Conservation (phyloP, 805 yeast genomes). For the Maudiozyma pseudohumilis region DNA sequence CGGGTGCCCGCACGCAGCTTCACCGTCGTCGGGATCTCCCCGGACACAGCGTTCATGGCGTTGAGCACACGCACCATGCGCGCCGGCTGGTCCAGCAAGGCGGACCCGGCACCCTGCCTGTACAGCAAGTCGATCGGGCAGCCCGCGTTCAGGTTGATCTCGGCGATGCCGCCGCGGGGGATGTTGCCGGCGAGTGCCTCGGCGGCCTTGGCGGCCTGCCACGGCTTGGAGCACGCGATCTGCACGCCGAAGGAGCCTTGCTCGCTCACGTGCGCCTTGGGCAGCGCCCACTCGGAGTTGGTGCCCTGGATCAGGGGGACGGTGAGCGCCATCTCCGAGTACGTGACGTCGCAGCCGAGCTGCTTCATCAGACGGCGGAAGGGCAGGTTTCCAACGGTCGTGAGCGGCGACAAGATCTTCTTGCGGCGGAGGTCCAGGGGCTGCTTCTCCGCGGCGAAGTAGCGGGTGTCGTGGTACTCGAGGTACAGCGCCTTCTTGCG, state of each 20-base stretch:
- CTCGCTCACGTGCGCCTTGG: constrained; percentile 77
- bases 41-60: constrained; percentile 81
- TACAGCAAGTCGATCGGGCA: constrained; percentile 95
- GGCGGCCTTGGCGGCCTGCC: constrained; percentile 92
- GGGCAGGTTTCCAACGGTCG: constrained; percentile 96
- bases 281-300: constrained; percentile 95
- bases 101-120: constrained; percentile 93
- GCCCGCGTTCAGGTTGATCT: constrained; percentile 87
- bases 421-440: constrained; percentile 55
- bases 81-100: constrained; percentile 81
- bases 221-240: constrained; percentile 80
- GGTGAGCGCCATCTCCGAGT: constrained; percentile 88
- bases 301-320: constrained; percentile 82
- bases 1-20: constrained; percentile 87
- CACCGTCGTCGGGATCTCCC: constrained; percentile 86
- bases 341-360: constrained; percentile 87
- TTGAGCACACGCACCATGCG: constrained; percentile 66
- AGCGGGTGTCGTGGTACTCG: constrained; percentile 64
- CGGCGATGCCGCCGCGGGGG: constrained; percentile 49
- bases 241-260: constrained; percentile 88
- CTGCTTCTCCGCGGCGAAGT: constrained; percentile 75
- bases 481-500: constrained; percentile 25
- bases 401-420: constrained; percentile 87
- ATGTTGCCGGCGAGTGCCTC: constrained; percentile 40
- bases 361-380: constrained; percentile 86